These are phyloP conservation scores for Lophium mytilinum DNA, from an alignment of 495 filamentous ascomycete species.

Conservation along the genomic window DNA sequence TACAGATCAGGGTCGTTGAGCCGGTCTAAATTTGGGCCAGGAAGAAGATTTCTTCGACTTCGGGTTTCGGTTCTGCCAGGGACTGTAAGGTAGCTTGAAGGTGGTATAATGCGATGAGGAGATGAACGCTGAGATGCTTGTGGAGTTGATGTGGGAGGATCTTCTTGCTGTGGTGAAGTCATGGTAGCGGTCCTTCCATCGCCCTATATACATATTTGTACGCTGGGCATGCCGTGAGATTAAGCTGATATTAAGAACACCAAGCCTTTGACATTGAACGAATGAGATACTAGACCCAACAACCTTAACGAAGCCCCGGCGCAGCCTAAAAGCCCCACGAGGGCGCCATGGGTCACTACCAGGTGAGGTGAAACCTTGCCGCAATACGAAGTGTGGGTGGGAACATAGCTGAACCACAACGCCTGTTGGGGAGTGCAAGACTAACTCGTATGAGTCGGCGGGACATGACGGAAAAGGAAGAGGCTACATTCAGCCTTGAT, in stretches of 20 bases:
- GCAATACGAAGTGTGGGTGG: background rate
- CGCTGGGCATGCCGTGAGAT: too few species aligned
- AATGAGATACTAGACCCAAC: background rate
- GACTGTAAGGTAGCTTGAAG: conserved; percentile 17
- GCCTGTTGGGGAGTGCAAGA: background rate
- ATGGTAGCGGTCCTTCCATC: background rate
- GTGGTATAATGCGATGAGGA: conserved; percentile 3
- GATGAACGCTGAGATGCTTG: conserved; percentile 6
- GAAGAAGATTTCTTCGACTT: background rate
- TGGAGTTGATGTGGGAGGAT: background rate
- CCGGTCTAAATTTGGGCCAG: background rate
- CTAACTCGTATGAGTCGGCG: background rate
- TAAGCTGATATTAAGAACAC: too few species aligned
- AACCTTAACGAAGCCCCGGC: too few species aligned
- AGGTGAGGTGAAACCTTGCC: background rate
- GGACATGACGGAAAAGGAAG: background rate
- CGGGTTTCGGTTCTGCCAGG: conserved; percentile 4
- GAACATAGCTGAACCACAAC: background rate
- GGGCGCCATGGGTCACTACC: too few species aligned
- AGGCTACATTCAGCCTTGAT: background rate
- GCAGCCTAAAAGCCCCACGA: too few species aligned
- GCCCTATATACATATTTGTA: conserved; percentile 16
- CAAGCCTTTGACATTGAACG: background rate
- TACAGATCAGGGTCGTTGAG: background rate
- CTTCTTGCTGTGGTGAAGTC: conserved; percentile 8